Conservation (phyloP, 495 filamentous ascomycete genomes). For the Diplogelasinospora grovesii region DNA sequence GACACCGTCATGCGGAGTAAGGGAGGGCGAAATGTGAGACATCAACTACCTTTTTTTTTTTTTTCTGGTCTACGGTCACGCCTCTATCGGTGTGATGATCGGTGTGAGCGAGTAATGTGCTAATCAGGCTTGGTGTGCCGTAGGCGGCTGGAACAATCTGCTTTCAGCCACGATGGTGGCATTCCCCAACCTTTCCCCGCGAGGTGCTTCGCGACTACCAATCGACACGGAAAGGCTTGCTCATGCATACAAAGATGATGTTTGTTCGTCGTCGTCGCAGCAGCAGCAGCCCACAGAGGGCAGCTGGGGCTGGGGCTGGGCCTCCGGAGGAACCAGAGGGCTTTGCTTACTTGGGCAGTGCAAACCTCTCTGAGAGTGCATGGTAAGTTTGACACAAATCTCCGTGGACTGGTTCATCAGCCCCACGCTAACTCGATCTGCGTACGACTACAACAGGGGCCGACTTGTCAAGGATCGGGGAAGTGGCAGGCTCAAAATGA, state of each 20-base stretch:
- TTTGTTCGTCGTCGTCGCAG: constrained; percentile 59
- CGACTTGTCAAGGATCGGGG: constrained; percentile 59
- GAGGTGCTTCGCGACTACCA: constrained; percentile 66
- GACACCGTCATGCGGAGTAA: constrained; percentile 61
- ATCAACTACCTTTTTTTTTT: too few relatives aligned
- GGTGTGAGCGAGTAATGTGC: neutral
- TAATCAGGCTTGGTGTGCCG: neutral
- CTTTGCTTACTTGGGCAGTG: constrained; percentile 88
- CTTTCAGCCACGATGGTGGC: constrained; percentile 62
- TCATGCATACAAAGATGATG: constrained; percentile 89
- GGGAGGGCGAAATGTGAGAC: constrained; percentile 44
- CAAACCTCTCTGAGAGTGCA: constrained; percentile 86
- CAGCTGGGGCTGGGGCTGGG: neutral
- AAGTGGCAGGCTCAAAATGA: constrained; percentile 63
- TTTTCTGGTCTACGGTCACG: neutral
- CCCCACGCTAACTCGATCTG: neutral
- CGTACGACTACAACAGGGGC: constrained; percentile 11
- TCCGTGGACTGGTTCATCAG: neutral
- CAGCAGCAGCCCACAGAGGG: neutral
- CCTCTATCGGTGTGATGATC: neutral
- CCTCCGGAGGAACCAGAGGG: neutral
- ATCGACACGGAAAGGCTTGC: constrained; percentile 56
- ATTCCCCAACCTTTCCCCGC: constrained; percentile 58
- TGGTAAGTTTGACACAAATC: constrained; percentile 67
- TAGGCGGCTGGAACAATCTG: constrained; percentile 74